Evolutionary conservation across 306 rosid genomes (phyloP).

Genomic region (Astragalus glycyphyllos): DNA sequence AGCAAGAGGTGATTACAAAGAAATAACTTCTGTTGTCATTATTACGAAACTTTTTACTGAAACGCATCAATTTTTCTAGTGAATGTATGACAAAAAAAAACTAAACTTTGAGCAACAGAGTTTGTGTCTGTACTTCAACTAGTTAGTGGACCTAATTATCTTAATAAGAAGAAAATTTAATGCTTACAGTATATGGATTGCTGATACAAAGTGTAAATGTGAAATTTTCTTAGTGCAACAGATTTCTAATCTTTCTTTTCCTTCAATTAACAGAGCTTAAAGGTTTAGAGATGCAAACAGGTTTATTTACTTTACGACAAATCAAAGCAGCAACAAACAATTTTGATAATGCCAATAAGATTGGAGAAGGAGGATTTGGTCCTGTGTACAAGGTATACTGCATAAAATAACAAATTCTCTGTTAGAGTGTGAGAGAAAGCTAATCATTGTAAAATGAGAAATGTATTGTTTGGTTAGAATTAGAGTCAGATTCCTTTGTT

Average conservation of each 20-base stretch:
- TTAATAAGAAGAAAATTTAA: neutral
- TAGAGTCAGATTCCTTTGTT: no score
- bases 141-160: neutral
- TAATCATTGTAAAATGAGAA: no score
- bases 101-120: neutral
- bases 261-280: slow-evolving; percentile 49
- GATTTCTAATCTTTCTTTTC: neutral
- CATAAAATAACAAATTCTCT: neutral
- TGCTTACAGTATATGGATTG: neutral
- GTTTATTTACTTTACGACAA: slow-evolving; percentile 54
- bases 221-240: neutral
- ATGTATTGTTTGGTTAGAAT: no score
- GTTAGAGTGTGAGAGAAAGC: no score
- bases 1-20: slow-evolving; percentile 42
- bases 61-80: neutral
- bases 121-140: neutral
- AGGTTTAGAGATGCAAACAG: slow-evolving; percentile 49
- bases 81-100: neutral
- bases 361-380: slow-evolving; percentile 80
- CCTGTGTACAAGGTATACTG: slow-evolving; percentile 62
- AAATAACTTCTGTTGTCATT: neutral
- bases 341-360: slow-evolving; percentile 55
- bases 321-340: slow-evolving; percentile 63
- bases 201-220: neutral
- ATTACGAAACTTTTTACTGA: neutral